phyloP scores from a whole-genome alignment of 2,329 filamentous ascomycete genomes.

The Neopestalotiopsis rosae region DNA sequence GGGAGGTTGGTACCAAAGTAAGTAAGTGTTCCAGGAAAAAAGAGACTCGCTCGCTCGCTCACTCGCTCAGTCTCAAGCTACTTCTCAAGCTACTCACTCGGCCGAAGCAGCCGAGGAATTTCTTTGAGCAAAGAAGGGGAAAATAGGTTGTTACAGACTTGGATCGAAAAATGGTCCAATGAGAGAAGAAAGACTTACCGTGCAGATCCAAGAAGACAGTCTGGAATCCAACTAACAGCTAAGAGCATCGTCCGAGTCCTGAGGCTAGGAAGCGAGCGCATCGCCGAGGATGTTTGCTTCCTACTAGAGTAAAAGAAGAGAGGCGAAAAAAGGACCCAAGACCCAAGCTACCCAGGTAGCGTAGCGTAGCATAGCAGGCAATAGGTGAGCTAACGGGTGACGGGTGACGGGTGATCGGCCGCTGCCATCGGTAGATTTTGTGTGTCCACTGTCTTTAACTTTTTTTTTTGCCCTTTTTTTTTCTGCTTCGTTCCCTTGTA shows the following conservation, averaged over 20 bases:
- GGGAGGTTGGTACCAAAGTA: neutral
- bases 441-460: neutral
- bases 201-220: neutral
- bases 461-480: neutral
- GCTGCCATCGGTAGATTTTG: slow-evolving; percentile 2
- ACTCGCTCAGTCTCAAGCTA: too few species aligned
- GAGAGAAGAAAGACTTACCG: neutral
- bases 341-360: neutral
- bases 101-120: slow-evolving; percentile 1
- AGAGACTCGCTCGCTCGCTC: neutral
- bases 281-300: neutral
- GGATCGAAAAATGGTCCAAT: neutral
- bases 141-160: neutral
- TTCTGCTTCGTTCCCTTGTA: too few species aligned
- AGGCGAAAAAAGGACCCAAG: neutral
- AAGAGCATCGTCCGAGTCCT: neutral
- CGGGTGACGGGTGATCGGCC: neutral
- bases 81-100: neutral
- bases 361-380: too few species aligned
- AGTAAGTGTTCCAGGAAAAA: neutral
- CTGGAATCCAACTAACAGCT: neutral
- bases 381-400: neutral
- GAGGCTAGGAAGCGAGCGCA: neutral
- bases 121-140: neutral
- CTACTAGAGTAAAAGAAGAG: neutral